phyloP scores from a whole-genome alignment of 2,329 filamentous ascomycete species.

The Colletotrichum shisoi region DNA sequence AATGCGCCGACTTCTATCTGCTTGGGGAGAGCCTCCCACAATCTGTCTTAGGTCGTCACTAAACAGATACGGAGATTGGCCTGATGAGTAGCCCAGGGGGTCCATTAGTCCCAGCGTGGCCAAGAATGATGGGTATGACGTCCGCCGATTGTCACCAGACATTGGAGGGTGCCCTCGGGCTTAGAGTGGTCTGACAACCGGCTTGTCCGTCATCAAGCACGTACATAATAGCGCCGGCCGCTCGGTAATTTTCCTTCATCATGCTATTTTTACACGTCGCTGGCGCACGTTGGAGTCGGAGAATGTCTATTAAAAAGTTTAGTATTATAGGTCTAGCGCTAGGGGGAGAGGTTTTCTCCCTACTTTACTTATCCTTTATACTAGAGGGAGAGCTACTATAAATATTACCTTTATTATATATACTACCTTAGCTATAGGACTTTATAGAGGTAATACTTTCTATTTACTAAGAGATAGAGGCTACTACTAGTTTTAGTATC shows the following conservation, averaged over 20 bases:
- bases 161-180: conserved; percentile 25
- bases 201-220: conserved; percentile 21
- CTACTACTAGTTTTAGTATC: no score
- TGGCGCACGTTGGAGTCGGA: background rate
- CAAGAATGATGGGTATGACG: conserved; percentile 22
- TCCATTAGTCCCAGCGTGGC: background rate
- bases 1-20: background rate
- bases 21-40: background rate
- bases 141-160: conserved; percentile 13
- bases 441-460: no score
- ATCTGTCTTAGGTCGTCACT: background rate
- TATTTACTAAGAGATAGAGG: no score
- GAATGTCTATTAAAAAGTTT: no score
- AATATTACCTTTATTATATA: no score
- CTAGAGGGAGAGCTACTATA: no score
- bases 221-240: conserved; percentile 20
- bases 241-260: conserved; percentile 17
- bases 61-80: conserved; percentile 8
- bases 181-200: conserved; percentile 32
- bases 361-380: no score
- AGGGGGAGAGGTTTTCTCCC: no score
- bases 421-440: no score
- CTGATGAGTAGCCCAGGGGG: background rate
- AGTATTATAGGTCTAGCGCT: no score
- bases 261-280: conserved; percentile 30